phyloP scores from a whole-genome alignment of 495 filamentous ascomycete genomes.

The Aspergillus nanangensis region DNA sequence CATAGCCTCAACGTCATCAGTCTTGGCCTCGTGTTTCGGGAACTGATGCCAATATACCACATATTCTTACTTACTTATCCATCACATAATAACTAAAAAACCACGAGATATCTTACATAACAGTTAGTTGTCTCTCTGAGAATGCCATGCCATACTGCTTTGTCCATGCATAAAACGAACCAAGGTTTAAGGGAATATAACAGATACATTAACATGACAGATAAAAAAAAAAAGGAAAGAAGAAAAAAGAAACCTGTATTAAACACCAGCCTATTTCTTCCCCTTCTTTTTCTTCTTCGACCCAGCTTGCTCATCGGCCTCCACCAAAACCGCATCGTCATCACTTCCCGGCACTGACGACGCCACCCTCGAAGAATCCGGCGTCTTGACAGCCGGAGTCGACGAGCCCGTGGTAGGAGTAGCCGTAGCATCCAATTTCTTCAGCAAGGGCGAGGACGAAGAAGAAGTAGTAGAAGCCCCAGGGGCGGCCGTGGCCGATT shows the following conservation, averaged over 20 bases:
- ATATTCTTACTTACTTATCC: too few relatives aligned
- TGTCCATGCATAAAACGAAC: too few relatives aligned
- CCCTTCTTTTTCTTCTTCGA: slow-evolving; percentile 72
- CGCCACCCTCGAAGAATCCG: slow-evolving; percentile 9
- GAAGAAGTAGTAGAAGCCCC: slow-evolving; percentile 10
- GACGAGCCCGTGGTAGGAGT: slow-evolving; percentile 15
- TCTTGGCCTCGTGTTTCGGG: too few relatives aligned
- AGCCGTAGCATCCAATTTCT: slow-evolving; percentile 1
- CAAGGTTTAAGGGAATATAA: too few relatives aligned
- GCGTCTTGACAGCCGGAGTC: slow-evolving; percentile 9
- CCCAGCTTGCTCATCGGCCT: slow-evolving; percentile 56
- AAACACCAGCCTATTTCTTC: slow-evolving; percentile 56
- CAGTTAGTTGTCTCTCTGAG: too few relatives aligned
- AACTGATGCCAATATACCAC: too few relatives aligned
- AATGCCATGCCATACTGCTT: too few relatives aligned
- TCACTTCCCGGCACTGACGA: slow-evolving; percentile 51
- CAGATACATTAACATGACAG: slow-evolving; percentile 1
- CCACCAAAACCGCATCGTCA: slow-evolving; percentile 83
- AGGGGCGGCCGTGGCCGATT: slow-evolving; percentile 11
- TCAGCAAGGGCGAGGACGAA: slow-evolving; percentile 10
- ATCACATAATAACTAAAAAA: too few relatives aligned
- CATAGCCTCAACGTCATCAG: too few relatives aligned
- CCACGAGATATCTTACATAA: too few relatives aligned
- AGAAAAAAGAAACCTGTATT: neutral
- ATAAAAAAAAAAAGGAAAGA: slow-evolving; percentile 1